Evolutionary conservation across 2,329 filamentous ascomycete species (phyloP), one percentile per base, ranked within the genome.

Genomic region (Trichoderma sp.): DNA sequence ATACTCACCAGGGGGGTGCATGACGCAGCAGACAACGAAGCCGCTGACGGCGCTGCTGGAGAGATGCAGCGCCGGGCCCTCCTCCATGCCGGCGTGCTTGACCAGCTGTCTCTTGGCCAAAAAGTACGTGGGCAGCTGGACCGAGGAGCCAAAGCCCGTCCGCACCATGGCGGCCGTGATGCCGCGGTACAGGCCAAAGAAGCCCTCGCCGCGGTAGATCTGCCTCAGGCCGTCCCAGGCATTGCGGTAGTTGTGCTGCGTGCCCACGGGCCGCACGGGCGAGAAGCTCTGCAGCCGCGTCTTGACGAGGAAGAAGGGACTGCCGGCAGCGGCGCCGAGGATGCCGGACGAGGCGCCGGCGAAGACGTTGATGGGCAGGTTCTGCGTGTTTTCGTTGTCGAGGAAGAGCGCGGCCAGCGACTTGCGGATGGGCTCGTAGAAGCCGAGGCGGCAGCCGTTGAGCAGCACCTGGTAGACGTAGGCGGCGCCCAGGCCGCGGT

Each of bases 231-330:
- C 96, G 77, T 99, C 93, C 71, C 89, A 79, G 0, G 95, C 93
- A 79, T 94, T 95, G 73, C 87, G 88, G 82, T 99, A 99, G 72
- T 89, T 85, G 81, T 99, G 96, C 78, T 99, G 96, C n/a, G 96
- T 98, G 66, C 96, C 96, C 54, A 98, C 94, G 4, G 96, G 96
- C 14, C 96, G 86, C 80, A 94, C 96, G 5, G 94, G 92, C 46
- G 94, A 97, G 83, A 87, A 98, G 74, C 93, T 97, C 81, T 99
- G 96, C 69, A 99, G 85, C 54, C 96, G 89, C 3, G 96, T 99
- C 85, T 99, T 99, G 79, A 98, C 91, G 66, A 99, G 88, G 86
- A 99, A 99, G 82, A 99, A 98, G 2, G 96, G 96, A 66, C 93
- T 97, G 49, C 95, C 96, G 26, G 92, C 91, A n/a, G 92, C 92